Base-by-base conservation (phyloP, 1,139 yeast genomes). In the Taphrina confusa region DNA sequence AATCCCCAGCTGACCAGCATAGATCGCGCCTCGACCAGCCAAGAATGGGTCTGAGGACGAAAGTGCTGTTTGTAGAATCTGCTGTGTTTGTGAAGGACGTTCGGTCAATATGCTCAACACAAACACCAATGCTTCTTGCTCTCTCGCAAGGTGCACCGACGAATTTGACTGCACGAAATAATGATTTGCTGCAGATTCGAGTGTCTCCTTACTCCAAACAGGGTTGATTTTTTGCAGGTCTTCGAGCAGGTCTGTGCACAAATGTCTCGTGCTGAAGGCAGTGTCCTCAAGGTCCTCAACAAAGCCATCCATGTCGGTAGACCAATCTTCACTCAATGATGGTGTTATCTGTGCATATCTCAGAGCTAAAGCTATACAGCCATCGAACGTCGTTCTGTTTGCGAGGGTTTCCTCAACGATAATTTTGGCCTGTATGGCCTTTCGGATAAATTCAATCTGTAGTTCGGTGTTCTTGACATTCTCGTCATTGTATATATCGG, bases 261-360 rank as follows among this genome's bases (percentile, higher is more conserved):
- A n/a, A 33, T 46, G 40, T 16, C 58, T 34, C n/a, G 51, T 44
- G 36, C 51, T 44, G 27, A 54, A 44, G 1, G 58, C 27, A 2
- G 58, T 54, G 20, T 54, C 58, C 12, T 47, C 54, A 37, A 56
- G 14, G 25, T 56, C 60, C 28, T 47, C 54, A 9, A 56, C 60
- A 20, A 56, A 56, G 11, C 54, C 54, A 14, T 56, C 60, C 16
- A 47, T n/a, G 37, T 56, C 60, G n/a, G 46, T 14, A 28, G 9
- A 11, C 60, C 60, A 56, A 20, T 46, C 60, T 11, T 56, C 60
- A 16, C 27, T 39, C 44, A 33, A 33, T 9, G 54, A 6, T 5
- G 60, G 54, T 16, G 60, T 56, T 4, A 56, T 56, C 30, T 46
- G 54, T 11, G 54, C 60, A 28, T 45, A 47, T 20, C 37, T 37